Base-by-base conservation (phyloP, 176 grass and related monocot genomes). In the Oryza nivara region DNA sequence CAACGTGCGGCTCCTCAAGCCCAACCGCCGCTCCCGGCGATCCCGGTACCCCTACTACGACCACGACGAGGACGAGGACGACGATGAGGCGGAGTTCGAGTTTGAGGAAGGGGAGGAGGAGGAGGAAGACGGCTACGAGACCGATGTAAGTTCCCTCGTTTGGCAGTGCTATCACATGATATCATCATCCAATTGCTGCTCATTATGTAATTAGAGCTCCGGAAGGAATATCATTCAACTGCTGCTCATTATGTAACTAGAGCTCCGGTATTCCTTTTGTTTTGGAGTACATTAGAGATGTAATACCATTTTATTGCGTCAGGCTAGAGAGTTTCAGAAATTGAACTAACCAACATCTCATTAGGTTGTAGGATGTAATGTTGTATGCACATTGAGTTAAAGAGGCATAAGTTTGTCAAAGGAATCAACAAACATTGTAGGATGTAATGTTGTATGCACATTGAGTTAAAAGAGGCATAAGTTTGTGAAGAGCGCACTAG, bases 21-120 rank as follows among this genome's bases (percentile, higher is more conserved):
- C 86, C 86, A 83, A 73, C 84, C 86, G 84, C 85, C 84, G 87
- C 47, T 80, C 79, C 70, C 73, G 91, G 49, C 87, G 78, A 66
- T 86, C 83, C 70, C 87, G 89, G 11, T 80, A 90, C 73, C 86
- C 84, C 17, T 93, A 85, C 89, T 72, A 89, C 79, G 84, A 96
- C 70, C 83, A 90, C 26, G 81, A 89, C 65, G 84, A 88, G 54
- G 87, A 79, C 0, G 75, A 80, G 0, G 83, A 89, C 0, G 83
- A 89, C 0, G 84, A 88, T 0, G 93, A 91, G 0, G 80, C 77
- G 17, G 91, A 73, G 17, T 80, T 83, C 26, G 80, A 72, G 46
- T 75, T 79, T 20, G 80, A 75, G 20, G 79, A 78, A 3, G 88
- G 26, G 26, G 26, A 76, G 48, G 80, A 75, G 14, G 78, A 79